Evolutionary conservation across 73 alveolate species (phyloP).

Genomic region (Symbiodinium natans): DNA sequence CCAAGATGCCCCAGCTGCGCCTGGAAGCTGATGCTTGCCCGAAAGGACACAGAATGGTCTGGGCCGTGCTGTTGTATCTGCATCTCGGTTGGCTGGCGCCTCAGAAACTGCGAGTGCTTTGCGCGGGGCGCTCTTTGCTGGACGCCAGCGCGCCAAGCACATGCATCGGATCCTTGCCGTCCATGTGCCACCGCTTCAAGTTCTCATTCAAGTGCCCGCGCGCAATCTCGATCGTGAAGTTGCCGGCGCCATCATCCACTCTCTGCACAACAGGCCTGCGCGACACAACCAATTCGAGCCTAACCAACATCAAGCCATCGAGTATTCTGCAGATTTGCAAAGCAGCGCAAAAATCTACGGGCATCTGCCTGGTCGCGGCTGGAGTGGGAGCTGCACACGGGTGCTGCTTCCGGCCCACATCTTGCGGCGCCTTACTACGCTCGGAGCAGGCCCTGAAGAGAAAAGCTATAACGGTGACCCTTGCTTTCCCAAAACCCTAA

Average conservation of each 20-base stretch:
- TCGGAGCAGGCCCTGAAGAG: too few relatives aligned
- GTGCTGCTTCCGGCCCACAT: neutral
- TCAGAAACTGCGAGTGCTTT: neutral
- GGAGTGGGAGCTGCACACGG: neutral
- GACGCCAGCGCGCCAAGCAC: too few relatives aligned
- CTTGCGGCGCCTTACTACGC: neutral
- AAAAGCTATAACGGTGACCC: too few relatives aligned
- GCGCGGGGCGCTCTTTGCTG: neutral
- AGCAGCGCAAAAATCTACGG: neutral
- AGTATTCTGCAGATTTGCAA: neutral
- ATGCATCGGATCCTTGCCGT: neutral
- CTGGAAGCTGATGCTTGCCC: constrained; percentile 54
- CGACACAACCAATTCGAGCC: neutral
- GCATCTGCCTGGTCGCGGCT: neutral
- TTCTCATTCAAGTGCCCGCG: constrained; percentile 70
- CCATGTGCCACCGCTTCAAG: neutral
- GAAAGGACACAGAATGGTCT: constrained; percentile 10
- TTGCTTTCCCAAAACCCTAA: neutral
- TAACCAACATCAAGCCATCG: too few relatives aligned
- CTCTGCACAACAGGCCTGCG: neutral
- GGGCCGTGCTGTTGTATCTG: constrained; percentile 35
- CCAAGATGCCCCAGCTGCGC: neutral
- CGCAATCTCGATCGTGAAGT: constrained; percentile 62
- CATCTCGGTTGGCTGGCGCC: constrained; percentile 92
- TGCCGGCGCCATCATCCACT: constrained; percentile 48